A percentile compares a stretch with the other conserved stretches of the same genome.
These are phyloP conservation scores for Protomyces lactucae-debilis DNA, from an alignment of 1,139 yeast species.

Conservation along the genomic window DNA sequence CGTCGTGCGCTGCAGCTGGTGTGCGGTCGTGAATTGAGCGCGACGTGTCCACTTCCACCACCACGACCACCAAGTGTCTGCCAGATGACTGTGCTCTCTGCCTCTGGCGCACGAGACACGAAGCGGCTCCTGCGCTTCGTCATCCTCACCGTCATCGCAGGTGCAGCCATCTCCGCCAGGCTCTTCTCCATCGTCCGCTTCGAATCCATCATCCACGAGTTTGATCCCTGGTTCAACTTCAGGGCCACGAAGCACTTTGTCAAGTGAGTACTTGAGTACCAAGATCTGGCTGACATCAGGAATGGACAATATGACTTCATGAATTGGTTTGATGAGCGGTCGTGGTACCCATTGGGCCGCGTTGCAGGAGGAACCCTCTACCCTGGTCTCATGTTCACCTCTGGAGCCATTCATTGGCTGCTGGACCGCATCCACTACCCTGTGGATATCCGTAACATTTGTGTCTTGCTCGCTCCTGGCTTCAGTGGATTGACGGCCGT, in stretches of 20 bases:
- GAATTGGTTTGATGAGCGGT: conserved; percentile 98
- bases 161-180: conserved; percentile 84
- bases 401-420: conserved; percentile 79
- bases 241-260: conserved; percentile 82
- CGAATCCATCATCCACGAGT: conserved; percentile 96
- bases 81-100: not conserved
- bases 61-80: not conserved
- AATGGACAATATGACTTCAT: conserved; percentile 84
- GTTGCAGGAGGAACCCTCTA: conserved; percentile 98
- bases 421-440: conserved; percentile 67
- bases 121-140: conserved; percentile 25
- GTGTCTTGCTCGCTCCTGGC: conserved; percentile 95
- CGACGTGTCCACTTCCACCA: not conserved
- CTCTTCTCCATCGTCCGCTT: conserved; percentile 65
- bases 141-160: conserved; percentile 28
- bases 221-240: conserved; percentile 53
- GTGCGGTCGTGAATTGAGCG: not conserved
- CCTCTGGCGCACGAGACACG: conserved; percentile 1
- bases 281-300: conserved; percentile 44
- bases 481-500: conserved; percentile 90
- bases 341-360: conserved; percentile 98
- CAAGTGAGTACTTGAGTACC: not conserved
- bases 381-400: conserved; percentile 97
- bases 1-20: not conserved
- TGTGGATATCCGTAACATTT: conserved; percentile 87